Percentiles rank a stretch among this genome's conserved stretches.
Conservation (phyloP, 192 early-diverging fungal species). For the Coemansia sp. region DNA sequence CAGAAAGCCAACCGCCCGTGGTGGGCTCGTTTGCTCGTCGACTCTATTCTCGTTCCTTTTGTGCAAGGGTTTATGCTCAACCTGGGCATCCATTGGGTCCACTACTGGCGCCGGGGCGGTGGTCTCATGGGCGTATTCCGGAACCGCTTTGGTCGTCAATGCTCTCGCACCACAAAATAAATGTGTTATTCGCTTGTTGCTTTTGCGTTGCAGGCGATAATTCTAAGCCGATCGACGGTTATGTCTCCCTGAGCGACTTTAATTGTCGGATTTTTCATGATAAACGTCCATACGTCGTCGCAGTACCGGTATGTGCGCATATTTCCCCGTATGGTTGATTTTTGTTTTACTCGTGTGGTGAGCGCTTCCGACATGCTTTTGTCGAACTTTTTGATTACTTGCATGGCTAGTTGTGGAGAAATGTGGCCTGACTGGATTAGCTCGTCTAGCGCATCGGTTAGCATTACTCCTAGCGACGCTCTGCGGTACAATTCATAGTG, state of each 20-base stretch:
- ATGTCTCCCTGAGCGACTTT: constrained; percentile 80
- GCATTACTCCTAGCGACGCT: constrained; percentile 79
- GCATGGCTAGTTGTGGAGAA: constrained; percentile 89
- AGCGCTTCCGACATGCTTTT: constrained; percentile 85
- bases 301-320: constrained; percentile 89
- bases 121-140: constrained; percentile 38
- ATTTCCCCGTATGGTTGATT: constrained; percentile 71
- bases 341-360: constrained; percentile 69
- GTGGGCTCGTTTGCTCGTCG: constrained; percentile 44
- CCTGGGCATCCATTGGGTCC: constrained; percentile 40
- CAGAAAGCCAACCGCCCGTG: constrained; percentile 16
- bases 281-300: constrained; percentile 99
- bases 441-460: constrained; percentile 95
- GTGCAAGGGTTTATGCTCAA: constrained; percentile 51
- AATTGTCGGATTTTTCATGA: constrained; percentile 80
- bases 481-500: constrained; percentile 70
- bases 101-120: constrained; percentile 37
- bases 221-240: constrained; percentile 57
- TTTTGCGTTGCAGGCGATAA: constrained; percentile 4
- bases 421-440: constrained; percentile 84
- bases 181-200: neutral
- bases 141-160: neutral
- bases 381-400: constrained; percentile 71
- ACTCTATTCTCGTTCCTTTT: constrained; percentile 47
- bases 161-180: neutral